Evolutionary conservation across 2,329 filamentous ascomycete species (phyloP), one percentile per base, ranked within the genome.

Genomic region (Mollisia scopiformis): DNA sequence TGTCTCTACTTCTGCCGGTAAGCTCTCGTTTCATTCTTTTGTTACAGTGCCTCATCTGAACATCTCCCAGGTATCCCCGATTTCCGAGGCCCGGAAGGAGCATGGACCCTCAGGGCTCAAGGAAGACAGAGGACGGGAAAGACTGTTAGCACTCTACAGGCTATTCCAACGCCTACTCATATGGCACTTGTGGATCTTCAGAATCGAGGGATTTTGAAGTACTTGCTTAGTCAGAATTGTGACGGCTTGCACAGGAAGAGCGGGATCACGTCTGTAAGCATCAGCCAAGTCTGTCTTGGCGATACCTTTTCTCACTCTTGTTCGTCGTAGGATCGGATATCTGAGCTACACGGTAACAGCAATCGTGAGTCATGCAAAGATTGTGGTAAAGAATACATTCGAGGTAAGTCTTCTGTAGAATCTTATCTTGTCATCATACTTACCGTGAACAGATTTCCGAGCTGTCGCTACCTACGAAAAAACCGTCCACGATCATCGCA

Each of bases 161-260:
- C 79, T 5, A 70, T 82, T 19, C 79, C 80, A 0, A 80, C 79
- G 1, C 70, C 73, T 13, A 76, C 78, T 0, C 79, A 82, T 47
- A 82, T 82, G 79, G 78, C 79, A 0, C 71, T 82, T 1, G 75
- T 80, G 0, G 77, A 76, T 54, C 62, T 81, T 10, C 78, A 81
- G 58, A 75, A 77, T 11, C 70, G 65, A 0, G 76, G 76, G 0
- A 63, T 79, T 0, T 35, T 81, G 47, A 80, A 78, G 55, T 77
- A 80, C 60, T 60, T 80, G 3, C 66, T 80, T 27, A 81, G 78
- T 55, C 78, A 81, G 66, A 79, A 79, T 61, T 79, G 76, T 56
- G 77, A 82, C 39, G 79, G 78, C 0, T 58, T 82, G 19, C 79
- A 82, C 55, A 69, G 79, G 19, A 75, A 72, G 62, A 81, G 79